Evolutionary conservation across 306 rosid species (phyloP).

Genomic region (Astragalus membranaceus): DNA sequence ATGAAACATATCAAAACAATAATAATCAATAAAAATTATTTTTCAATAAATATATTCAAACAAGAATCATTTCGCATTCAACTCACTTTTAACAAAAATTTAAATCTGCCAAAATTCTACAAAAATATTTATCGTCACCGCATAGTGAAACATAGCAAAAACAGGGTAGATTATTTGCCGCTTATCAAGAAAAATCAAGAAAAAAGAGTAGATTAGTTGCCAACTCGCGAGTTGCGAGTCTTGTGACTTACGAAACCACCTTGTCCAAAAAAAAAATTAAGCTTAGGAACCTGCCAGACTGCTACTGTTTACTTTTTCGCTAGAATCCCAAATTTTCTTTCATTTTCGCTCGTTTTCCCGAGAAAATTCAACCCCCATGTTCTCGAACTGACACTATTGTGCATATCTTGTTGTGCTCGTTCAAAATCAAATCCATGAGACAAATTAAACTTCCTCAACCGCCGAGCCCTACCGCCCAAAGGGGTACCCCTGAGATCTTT

Average conservation of each 20-base stretch:
- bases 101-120: no score
- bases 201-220: no score
- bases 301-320: background rate
- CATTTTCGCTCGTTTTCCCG: background rate
- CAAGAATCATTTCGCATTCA: no score
- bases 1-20: no score
- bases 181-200: no score
- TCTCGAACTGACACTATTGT: background rate
- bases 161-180: no score
- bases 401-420: background rate
- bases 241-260: background rate
- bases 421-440: conserved; percentile 35
- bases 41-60: no score
- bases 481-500: conserved; percentile 67
- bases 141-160: no score
- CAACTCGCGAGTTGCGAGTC: background rate
- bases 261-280: no score
- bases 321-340: background rate
- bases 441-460: conserved; percentile 83
- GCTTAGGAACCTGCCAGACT: background rate
- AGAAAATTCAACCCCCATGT: background rate
- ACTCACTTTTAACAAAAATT: no score
- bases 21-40: no score
- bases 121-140: no score
- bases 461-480: conserved; percentile 50